Evolutionary conservation across 768 basidiomycete species (phyloP).

Genomic region (Boletellus emodensis): DNA sequence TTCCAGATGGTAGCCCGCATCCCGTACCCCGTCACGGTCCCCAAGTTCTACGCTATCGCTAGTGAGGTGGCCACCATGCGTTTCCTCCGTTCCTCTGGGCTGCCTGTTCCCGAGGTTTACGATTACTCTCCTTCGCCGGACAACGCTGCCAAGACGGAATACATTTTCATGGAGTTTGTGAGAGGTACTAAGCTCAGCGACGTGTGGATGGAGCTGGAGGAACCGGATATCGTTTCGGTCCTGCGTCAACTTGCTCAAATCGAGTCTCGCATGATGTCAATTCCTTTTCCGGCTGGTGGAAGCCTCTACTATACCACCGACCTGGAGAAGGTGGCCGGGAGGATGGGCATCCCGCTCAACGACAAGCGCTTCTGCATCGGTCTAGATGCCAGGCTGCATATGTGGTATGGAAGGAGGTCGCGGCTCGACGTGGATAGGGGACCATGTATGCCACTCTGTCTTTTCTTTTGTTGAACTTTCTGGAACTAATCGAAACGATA

Average conservation of each 20-base stretch:
- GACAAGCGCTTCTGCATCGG: constrained; percentile 1
- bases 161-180: constrained; percentile 1
- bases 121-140: neutral
- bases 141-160: neutral
- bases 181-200: neutral
- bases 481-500: neutral
- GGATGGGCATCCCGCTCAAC: neutral
- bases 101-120: neutral
- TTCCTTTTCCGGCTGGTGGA: constrained; percentile 1
- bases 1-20: constrained; percentile 14
- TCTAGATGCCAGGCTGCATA: neutral
- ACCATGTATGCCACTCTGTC: neutral
- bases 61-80: constrained; percentile 5
- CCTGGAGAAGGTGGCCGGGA: neutral
- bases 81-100: constrained; percentile 1
- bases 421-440: neutral
- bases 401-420: constrained; percentile 3
- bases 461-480: constrained; percentile 3
- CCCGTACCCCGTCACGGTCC: neutral
- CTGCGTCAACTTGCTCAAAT: neutral
- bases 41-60: constrained; percentile 2
- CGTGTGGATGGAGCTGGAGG: neutral
- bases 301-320: neutral
- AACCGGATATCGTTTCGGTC: neutral
- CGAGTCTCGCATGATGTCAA: constrained; percentile 6